Evolutionary conservation across 352 stramenopile genomes (phyloP).

Genomic region (Globisporangium lucens): DNA sequence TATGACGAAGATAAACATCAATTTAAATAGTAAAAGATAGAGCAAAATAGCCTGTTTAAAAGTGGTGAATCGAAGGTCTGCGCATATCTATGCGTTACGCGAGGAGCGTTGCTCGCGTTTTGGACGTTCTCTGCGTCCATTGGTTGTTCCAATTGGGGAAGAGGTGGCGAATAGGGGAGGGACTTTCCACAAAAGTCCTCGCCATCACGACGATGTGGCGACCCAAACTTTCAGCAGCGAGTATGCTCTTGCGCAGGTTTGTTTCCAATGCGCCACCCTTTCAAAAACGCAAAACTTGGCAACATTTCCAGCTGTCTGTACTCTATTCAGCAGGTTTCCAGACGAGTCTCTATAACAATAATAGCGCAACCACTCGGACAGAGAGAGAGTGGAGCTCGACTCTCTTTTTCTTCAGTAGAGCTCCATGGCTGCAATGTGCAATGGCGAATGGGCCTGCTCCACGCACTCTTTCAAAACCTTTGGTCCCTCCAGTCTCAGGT

Average conservation of each 20-base stretch:
- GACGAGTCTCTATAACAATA: slow-evolving; percentile 2
- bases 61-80: not conserved
- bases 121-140: not conserved
- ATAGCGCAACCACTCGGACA: not conserved
- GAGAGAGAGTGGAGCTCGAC: not conserved
- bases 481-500: not conserved
- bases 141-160: not conserved
- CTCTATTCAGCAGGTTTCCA: not conserved
- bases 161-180: not conserved
- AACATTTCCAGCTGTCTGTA: not conserved
- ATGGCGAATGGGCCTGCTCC: not conserved
- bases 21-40: too few species aligned
- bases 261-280: not conserved
- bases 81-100: not conserved
- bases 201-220: slow-evolving; percentile 2
- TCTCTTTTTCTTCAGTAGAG: not conserved
- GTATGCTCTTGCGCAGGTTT: not conserved
- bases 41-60: not conserved
- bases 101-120: not conserved
- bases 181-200: not conserved
- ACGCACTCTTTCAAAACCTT: not conserved
- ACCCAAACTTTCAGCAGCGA: not conserved
- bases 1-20: too few species aligned
- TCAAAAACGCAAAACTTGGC: not conserved
- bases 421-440: not conserved